Base-by-base conservation (phyloP, 768 basidiomycete genomes). In the Tulasnella sp. region DNA sequence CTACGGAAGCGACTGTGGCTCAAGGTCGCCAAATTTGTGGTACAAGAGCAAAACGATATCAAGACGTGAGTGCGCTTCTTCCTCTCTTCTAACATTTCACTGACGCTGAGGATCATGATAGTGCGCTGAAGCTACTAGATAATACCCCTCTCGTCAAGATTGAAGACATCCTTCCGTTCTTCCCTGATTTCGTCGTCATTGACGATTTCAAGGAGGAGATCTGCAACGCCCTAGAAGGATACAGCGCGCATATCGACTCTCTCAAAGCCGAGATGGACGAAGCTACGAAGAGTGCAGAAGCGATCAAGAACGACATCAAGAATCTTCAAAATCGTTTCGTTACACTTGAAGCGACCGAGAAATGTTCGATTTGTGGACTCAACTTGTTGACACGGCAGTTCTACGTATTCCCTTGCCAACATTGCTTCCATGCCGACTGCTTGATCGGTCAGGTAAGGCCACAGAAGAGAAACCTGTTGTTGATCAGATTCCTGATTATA, bases 161-260 rank as follows among this genome's bases (percentile, higher is more conserved):
- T 75, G 97, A 99, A 78, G 97, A 99, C 78, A 97, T 99, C 74
- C 82, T 99, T 19, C 97, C 97, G 5, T 99, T 98, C 88, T 98
- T 99, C 88, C 96, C 97, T 1, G 96, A 98, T 81, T 99, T 99
- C 78, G 94, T 96, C 14, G 92, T 98, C 73, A 98, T 99, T 75
- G 97, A 98, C 78, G 97, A 98, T 79, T 98, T 99, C 86, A 99
- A 99, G 80, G 92, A 96, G 76, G 96, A 98, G 81, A 98, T 98
- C 75, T 96, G 95, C 66, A 89, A 90, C 74, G 97, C 97, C 0
- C 82, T 99, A 75, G 96, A 99, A 78, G 91, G 91, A 1, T 98
- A 98, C 78, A 92, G 93, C 47, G 86, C 89, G 19, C 92, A 94
- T 76, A 98, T 98, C 62, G 94, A 95, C 69, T 82, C 83, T 37